These are phyloP conservation scores for Lactifluus rugatus DNA, from an alignment of 768 basidiomycete genomes.

Conservation along the genomic window DNA sequence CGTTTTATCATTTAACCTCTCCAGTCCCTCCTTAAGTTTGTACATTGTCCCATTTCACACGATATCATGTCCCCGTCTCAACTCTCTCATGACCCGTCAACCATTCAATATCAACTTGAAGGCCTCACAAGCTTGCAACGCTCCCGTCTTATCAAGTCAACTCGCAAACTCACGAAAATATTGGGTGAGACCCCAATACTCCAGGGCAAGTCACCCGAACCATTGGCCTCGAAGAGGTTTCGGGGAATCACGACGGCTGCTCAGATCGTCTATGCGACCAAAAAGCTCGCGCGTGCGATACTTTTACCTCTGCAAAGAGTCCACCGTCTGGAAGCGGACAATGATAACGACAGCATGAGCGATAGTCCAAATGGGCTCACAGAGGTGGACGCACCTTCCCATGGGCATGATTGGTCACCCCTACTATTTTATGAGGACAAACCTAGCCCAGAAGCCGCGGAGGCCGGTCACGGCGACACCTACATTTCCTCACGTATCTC, in stretches of 20 bases:
- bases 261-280: not conserved
- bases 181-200: conserved; percentile 16
- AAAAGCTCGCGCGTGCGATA: conserved; percentile 4
- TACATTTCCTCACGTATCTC: not conserved
- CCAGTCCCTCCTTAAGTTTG: not conserved
- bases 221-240: not conserved
- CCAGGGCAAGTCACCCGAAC: not conserved
- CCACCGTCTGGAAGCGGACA: not conserved
- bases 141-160: conserved; percentile 11
- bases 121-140: conserved; percentile 9
- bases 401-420: not conserved
- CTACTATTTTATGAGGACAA: not conserved
- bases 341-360: not conserved
- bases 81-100: not conserved
- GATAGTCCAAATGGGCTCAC: not conserved
- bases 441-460: not conserved
- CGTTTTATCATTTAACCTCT: not conserved
- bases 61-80: not conserved
- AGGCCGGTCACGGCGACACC: not conserved
- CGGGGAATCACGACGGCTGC: not conserved
- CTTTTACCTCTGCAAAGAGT: not conserved
- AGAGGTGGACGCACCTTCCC: not conserved
- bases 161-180: conserved; percentile 18
- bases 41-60: not conserved
- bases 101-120: too few relatives aligned